Evolutionary conservation across 2,329 filamentous ascomycete genomes (phyloP).

Genomic region (Aspergillus pseudotamarii): DNA sequence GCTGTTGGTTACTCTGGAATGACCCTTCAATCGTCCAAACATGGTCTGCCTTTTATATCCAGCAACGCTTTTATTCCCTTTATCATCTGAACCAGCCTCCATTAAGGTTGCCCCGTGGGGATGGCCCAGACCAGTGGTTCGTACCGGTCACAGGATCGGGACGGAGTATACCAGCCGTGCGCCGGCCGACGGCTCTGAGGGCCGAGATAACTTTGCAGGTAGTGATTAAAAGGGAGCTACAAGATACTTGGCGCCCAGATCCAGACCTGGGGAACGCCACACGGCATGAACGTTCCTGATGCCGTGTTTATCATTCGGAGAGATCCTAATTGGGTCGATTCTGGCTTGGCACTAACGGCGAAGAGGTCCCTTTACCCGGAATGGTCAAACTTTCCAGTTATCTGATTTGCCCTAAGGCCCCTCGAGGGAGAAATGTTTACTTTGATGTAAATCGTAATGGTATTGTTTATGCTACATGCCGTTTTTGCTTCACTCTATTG

Average conservation of each 20-base stretch:
- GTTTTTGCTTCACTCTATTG: not conserved
- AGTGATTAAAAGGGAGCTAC: not conserved
- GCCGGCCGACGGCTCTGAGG: not conserved
- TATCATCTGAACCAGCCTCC: not conserved
- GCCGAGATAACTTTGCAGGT: not conserved
- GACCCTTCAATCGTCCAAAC: not conserved
- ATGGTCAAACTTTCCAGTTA: slow-evolving; percentile 2
- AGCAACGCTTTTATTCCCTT: not conserved
- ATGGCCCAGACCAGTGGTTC: slow-evolving; percentile 23
- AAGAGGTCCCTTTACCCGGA: not conserved
- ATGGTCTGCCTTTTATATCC: not conserved
- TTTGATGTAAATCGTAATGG: not conserved
- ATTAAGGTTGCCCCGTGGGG: not conserved
- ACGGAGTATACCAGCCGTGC: slow-evolving; percentile 10
- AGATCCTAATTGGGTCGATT: not conserved
- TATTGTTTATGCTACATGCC: not conserved
- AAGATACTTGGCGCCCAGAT: not conserved
- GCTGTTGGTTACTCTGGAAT: not conserved
- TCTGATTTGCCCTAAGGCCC: not conserved
- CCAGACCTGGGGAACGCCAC: not conserved
- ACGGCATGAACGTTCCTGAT: not conserved
- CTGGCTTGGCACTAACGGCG: not conserved
- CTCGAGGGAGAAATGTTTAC: not conserved
- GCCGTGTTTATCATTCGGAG: not conserved
- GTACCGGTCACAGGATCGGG: slow-evolving; percentile 25